Percentiles rank a stretch among this genome's conserved stretches.
Evolutionary conservation across 2,329 filamentous ascomycete genomes (phyloP).

Genomic region (Monosporascus cannonballus): DNA sequence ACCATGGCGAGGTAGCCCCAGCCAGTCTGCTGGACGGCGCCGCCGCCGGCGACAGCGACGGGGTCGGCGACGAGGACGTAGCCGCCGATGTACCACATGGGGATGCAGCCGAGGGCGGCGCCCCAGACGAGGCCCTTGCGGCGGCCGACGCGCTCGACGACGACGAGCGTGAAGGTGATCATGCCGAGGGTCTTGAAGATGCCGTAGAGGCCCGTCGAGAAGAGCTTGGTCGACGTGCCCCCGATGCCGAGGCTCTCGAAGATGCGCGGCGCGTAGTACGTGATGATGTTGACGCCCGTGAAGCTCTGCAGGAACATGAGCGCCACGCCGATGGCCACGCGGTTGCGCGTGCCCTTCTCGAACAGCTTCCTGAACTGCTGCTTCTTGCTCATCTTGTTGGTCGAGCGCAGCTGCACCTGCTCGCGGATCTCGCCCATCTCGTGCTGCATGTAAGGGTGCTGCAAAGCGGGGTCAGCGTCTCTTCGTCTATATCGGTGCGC

Average conservation of each 20-base stretch:
- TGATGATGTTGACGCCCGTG: slow-evolving; percentile 54
- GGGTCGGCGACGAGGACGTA: slow-evolving; percentile 29
- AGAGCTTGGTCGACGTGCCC: slow-evolving; percentile 27
- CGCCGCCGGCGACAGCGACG: slow-evolving; percentile 34
- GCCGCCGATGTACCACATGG: slow-evolving; percentile 37
- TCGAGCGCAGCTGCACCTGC: slow-evolving; percentile 33
- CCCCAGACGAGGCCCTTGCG: slow-evolving; percentile 41
- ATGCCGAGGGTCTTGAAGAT: slow-evolving; percentile 31
- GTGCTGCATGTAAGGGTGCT: slow-evolving; percentile 43
- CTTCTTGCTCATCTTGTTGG: slow-evolving; percentile 22
- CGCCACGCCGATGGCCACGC: slow-evolving; percentile 45
- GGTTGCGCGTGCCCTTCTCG: slow-evolving; percentile 32
- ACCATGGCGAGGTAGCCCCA: slow-evolving; percentile 42
- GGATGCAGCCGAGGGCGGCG: slow-evolving; percentile 31
- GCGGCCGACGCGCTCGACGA: slow-evolving; percentile 42
- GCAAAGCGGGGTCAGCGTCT: too few species aligned
- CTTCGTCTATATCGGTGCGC: too few species aligned
- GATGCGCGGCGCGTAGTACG: slow-evolving; percentile 44
- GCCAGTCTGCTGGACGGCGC: slow-evolving; percentile 35
- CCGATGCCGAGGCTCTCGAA: slow-evolving; percentile 31
- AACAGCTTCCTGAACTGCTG: slow-evolving; percentile 28
- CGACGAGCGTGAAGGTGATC: slow-evolving; percentile 34
- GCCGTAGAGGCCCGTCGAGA: slow-evolving; percentile 36
- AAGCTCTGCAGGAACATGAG: slow-evolving; percentile 43
- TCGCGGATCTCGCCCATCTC: slow-evolving; percentile 56